Evolutionary conservation across 495 filamentous ascomycete species (phyloP).

Genomic region (Letharia columbiana): DNA sequence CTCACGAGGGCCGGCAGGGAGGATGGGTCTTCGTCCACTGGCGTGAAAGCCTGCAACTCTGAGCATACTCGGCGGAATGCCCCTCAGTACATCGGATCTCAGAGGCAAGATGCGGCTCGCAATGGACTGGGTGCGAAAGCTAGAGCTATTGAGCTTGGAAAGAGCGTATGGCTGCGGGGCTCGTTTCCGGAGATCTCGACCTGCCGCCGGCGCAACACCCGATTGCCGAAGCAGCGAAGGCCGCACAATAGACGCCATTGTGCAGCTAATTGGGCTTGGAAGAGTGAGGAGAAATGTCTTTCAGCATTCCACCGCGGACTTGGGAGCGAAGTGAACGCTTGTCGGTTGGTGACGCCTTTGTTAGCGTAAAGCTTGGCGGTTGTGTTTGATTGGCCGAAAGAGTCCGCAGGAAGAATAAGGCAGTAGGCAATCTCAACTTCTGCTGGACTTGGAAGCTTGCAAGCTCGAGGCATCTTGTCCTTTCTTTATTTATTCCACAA

Average conservation of each 20-base stretch:
- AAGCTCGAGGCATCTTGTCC: neutral
- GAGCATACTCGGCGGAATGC: conserved; percentile 21
- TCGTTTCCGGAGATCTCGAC: neutral
- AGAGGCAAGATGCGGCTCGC: neutral
- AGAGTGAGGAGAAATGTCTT: neutral
- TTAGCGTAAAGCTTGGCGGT: conserved; percentile 1
- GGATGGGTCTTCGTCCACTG: conserved; percentile 30
- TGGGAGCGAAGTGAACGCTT: conserved; percentile 2
- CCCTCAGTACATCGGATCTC: neutral
- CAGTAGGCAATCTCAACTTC: neutral
- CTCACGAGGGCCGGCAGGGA: conserved; percentile 41
- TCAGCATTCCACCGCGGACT: neutral
- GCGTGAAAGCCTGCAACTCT: conserved; percentile 38
- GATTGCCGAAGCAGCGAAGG: conserved; percentile 30
- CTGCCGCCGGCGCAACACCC: conserved; percentile 24
- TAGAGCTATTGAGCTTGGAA: conserved; percentile 4
- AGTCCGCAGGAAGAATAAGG: conserved; percentile 9
- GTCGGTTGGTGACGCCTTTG: conserved; percentile 3
- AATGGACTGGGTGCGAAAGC: conserved; percentile 3
- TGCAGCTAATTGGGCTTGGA: conserved; percentile 5
- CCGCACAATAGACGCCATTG: conserved; percentile 35
- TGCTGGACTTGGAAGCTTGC: neutral
- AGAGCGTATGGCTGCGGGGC: neutral
- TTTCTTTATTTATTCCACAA: conserved; percentile 22
- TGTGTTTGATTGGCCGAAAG: conserved; percentile 20